phyloP scores from a whole-genome alignment of 1,284 basidiomycete genomes.

The Apiotrichum montevideense region DNA sequence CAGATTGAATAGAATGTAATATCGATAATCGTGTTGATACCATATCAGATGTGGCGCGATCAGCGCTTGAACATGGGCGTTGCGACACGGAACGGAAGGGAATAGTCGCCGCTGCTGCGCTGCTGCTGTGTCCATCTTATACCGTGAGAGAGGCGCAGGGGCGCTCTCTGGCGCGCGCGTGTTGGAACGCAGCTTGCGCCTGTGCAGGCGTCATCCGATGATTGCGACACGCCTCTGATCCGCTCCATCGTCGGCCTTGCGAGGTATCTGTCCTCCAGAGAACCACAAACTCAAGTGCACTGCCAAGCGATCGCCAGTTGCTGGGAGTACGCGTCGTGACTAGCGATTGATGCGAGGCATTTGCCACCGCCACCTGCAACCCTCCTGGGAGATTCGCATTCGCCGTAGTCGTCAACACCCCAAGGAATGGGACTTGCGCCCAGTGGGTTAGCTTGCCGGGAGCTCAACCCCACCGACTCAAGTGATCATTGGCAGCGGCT shows the following conservation, averaged over 20 bases:
- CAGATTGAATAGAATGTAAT: background rate
- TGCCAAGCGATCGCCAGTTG: background rate
- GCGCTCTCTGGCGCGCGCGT: background rate
- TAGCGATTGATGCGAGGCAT: background rate
- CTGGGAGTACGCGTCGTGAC: background rate
- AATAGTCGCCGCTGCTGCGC: slow-evolving; percentile 8
- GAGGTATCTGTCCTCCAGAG: background rate
- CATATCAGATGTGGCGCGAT: slow-evolving; percentile 6
- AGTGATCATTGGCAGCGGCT: no score
- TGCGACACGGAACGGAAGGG: background rate
- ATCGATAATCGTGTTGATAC: background rate
- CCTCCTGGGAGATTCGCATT: no score
- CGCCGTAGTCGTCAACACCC: background rate
- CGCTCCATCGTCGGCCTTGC: background rate
- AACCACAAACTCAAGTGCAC: background rate
- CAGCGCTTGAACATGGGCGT: slow-evolving; percentile 11
- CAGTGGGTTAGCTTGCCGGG: background rate
- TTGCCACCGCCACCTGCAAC: background rate
- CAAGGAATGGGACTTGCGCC: background rate
- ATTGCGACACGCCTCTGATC: background rate
- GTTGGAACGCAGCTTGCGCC: background rate
- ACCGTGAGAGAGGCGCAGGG: background rate
- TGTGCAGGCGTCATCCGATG: slow-evolving; percentile 2
- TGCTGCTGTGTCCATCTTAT: background rate
- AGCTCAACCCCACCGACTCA: no score